These are phyloP conservation scores for Paxillus ammoniavirescens DNA, from an alignment of 768 basidiomycete genomes.

Conservation along the genomic window DNA sequence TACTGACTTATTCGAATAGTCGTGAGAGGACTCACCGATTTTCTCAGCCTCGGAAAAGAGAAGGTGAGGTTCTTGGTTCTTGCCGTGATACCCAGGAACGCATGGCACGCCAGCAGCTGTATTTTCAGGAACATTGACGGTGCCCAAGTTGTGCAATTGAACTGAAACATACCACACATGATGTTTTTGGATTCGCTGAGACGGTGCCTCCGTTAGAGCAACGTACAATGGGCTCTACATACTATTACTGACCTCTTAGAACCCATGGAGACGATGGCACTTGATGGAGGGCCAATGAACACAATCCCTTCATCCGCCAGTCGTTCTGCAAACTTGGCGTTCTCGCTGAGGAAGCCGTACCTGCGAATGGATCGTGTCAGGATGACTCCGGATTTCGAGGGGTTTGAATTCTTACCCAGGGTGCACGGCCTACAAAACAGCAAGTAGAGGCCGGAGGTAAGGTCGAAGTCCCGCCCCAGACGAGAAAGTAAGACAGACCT, in stretches of 20 bases:
- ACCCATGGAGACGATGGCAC: slow-evolving; percentile 91
- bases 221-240: background rate
- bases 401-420: slow-evolving; percentile 59
- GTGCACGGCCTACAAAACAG: slow-evolving; percentile 70
- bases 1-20: background rate
- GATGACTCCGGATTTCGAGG: background rate
- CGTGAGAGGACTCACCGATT: slow-evolving; percentile 48
- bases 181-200: slow-evolving; percentile 93
- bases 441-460: slow-evolving; percentile 1
- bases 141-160: background rate
- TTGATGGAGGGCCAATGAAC: slow-evolving; percentile 88
- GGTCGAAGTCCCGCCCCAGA: background rate
- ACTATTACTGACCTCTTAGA: slow-evolving; percentile 71
- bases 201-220: background rate
- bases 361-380: slow-evolving; percentile 33
- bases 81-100: slow-evolving; percentile 91
- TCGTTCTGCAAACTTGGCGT: slow-evolving; percentile 73
- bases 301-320: slow-evolving; percentile 79
- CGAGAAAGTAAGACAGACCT: slow-evolving; percentile 45
- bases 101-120: slow-evolving; percentile 87
- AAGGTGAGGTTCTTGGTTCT: slow-evolving; percentile 71
- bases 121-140: slow-evolving; percentile 11
- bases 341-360: slow-evolving; percentile 92
- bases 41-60: slow-evolving; percentile 66
- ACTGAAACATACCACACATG: slow-evolving; percentile 62